Conservation (phyloP, 352 stramenopile species). For the Lagenidium giganteum region DNA sequence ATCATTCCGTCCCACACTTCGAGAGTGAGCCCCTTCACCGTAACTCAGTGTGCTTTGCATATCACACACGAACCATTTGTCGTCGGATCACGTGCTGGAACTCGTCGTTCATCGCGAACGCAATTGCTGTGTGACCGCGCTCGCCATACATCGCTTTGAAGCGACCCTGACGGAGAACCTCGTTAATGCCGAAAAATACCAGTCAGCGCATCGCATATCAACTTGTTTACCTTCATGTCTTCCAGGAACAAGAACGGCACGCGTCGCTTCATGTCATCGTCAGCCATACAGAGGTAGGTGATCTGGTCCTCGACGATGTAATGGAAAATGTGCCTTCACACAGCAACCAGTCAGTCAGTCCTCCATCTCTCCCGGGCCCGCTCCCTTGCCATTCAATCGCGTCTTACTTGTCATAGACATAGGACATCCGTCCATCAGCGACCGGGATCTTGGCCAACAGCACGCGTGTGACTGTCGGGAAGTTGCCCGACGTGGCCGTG, state of each 20-base stretch:
- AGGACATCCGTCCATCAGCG: slow-evolving; percentile 94
- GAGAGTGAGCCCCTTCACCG: too few species aligned
- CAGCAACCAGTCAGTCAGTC: too few species aligned
- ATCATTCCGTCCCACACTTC: too few species aligned
- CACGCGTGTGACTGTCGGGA: slow-evolving; percentile 96
- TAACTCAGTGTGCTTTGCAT: background rate
- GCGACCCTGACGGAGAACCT: slow-evolving; percentile 23
- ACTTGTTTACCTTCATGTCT: slow-evolving; percentile 92
- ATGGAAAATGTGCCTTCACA: slow-evolving; percentile 87
- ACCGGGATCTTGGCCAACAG: slow-evolving; percentile 95
- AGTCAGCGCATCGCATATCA: background rate
- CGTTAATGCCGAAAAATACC: background rate
- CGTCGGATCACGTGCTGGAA: slow-evolving; percentile 94
- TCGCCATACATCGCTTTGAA: slow-evolving; percentile 86
- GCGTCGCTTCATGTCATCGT: slow-evolving; percentile 92
- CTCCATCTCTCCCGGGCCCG: too few species aligned
- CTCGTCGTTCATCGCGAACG: slow-evolving; percentile 97
- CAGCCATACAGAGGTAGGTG: slow-evolving; percentile 98
- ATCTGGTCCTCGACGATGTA: slow-evolving; percentile 95
- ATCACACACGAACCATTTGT: slow-evolving; percentile 75
- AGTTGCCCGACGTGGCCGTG: slow-evolving; percentile 95
- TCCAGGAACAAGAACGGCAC: slow-evolving; percentile 98
- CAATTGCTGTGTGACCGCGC: slow-evolving; percentile 87
- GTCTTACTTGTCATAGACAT: slow-evolving; percentile 95
- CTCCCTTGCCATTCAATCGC: slow-evolving; percentile 7